Base-by-base conservation (phyloP, 345 rosid species). In the Streptanthus diversifolius region DNA sequence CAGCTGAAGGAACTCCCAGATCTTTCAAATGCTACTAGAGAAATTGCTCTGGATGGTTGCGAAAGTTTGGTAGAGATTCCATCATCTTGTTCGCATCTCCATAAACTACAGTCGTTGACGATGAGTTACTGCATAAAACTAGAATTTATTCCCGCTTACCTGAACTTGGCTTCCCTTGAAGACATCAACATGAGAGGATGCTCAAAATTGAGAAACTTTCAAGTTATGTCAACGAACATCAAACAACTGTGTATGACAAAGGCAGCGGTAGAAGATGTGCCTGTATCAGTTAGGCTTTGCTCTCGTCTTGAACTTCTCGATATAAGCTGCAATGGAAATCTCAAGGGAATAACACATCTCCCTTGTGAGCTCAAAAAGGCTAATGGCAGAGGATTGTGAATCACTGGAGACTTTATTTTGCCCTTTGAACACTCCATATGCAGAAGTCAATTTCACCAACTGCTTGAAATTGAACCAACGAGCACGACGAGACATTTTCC, bases 21-120 rank as follows among this genome's bases (percentile, higher is more conserved):
- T 47, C 64, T 73, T 2, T 73, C 79, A 47, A 3, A 30, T 12
- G 79, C 79, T 6, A 13, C 22, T 7, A 66, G 71, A 63, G 33
- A 12, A 1, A 0, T 3, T 76, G 11, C 8, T 0, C 21, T 82
- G 22, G 0, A 1, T 12, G 0, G 7, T 0, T 82, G 85, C 68
- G 0, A 5, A 5, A 63, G 47, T 30, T 53, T 77, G 63, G 44
- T 12, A 29, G 59, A 57, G 36, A 14, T 72, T 67, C 69, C 57
- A 0, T 51, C 62, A 1, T 59, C 62, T 1, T 3, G 68, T 39
- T 1, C 2, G 21, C 1, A 67, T 12, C 72, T 66, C 35, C 25
- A 57, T 5, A 63, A 63, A 29, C 64, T 80, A 0, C 9, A 45
- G 13, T 0, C 0, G 3, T 35, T 79, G 47, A 1, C 0, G 7